Evolutionary conservation across 768 basidiomycete genomes (phyloP), one percentile per base, ranked within the genome.

Genomic region (Daedaleopsis nitida): DNA sequence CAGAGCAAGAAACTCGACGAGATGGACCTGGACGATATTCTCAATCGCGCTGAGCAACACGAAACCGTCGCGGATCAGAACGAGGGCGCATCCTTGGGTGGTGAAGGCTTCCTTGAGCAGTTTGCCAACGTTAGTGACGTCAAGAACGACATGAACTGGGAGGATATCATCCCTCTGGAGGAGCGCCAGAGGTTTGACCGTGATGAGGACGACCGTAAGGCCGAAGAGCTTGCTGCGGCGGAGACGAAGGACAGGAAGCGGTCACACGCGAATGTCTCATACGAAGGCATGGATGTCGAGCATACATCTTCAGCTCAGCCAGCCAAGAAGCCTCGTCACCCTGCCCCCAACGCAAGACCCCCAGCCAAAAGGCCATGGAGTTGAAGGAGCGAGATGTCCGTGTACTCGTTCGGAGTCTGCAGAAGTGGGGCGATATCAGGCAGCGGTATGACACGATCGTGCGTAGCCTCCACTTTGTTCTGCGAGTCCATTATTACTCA

Each of bases 101-200:
- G 97, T 52, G 94, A 98, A 78, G 87, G 90, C 59, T 99, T 99
- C 85, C 83, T 99, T 55, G 88, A 95, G 24, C 89, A 92, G 65
- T 96, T 98, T 72, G 96, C 96, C 21, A 89, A 88, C 52, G 93
- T 98, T 66, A 97, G 94, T 74, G 97, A 99, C 73, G 88, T 99
- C 72, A 98, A 98, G 83, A 94, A 95, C 72, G 96, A 98, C 77
- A 94, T 96, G 86, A 94, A 75, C 69, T 99, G 97, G 97, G 97
- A 99, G 71, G 97, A 98, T 63, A 98, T 99, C 74, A 98, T 99
- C 68, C 97, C 97, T 17, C 73, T 91, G 10, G 94, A 96, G 23
- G 94, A 94, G 69, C 88, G 97, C 7, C 86, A 89, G 73, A 87
- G 85, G 72, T 85, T 89, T 47, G 94, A 94, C 62, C 82, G 83